phyloP scores from a whole-genome alignment of 352 stramenopile species.

The Phytopythium sindhum region DNA sequence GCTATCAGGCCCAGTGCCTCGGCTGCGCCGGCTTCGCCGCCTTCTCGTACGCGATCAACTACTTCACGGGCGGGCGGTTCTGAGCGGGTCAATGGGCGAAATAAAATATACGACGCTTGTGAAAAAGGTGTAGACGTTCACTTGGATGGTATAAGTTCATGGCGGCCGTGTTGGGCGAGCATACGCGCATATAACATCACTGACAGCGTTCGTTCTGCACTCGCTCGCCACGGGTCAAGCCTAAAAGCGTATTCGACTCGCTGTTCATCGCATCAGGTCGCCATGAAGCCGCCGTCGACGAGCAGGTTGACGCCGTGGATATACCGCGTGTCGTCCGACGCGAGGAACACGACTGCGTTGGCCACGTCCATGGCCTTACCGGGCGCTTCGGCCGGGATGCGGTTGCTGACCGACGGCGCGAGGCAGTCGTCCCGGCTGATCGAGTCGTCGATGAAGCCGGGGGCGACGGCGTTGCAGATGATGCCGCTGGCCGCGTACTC shows the following conservation, averaged over 20 bases:
- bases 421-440: conserved; percentile 56
- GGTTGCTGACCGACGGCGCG: conserved; percentile 35
- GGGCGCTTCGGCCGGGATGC: conserved; percentile 47
- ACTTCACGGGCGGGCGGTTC: conserved; percentile 79
- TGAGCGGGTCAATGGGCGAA: conserved; percentile 10
- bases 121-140: background rate
- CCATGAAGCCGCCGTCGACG: conserved; percentile 56
- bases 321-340: conserved; percentile 61
- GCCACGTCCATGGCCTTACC: conserved; percentile 64
- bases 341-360: conserved; percentile 65
- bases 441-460: conserved; percentile 63
- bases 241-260: background rate
- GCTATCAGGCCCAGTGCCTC: conserved; percentile 90
- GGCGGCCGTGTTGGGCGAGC: background rate
- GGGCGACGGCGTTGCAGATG: conserved; percentile 59
- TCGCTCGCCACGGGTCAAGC: background rate
- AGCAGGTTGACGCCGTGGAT: conserved; percentile 62
- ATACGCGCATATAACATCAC: no score
- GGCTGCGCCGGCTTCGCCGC: conserved; percentile 92
- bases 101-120: background rate
- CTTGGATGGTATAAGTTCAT: background rate
- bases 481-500: conserved; percentile 61
- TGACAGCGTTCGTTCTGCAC: no score
- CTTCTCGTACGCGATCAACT: conserved; percentile 90
- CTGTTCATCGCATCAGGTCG: conserved; percentile 20